Conservation (phyloP, 225 moss, liverwort and hornwort species). For the Physcomitrellopsis africana region DNA sequence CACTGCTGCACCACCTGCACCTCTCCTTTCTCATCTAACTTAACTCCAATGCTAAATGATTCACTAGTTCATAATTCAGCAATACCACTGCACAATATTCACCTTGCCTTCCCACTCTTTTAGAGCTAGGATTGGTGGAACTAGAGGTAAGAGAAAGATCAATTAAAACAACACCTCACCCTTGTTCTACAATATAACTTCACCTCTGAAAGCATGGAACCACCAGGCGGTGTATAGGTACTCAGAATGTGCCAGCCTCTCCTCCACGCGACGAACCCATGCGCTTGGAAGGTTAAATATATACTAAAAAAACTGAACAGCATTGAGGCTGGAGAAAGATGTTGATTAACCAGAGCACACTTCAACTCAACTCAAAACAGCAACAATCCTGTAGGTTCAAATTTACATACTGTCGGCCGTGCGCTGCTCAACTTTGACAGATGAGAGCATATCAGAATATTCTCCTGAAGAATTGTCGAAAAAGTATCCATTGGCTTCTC, state of each 20-base stretch:
- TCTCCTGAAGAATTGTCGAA: constrained; percentile 86
- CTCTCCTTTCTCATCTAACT: constrained; percentile 14
- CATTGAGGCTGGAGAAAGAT: constrained; percentile 11
- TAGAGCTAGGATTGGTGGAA: constrained; percentile 18
- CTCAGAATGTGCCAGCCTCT: constrained; percentile 12
- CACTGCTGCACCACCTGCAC: constrained; percentile 25
- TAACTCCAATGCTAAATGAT: constrained; percentile 16
- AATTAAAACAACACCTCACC: constrained; percentile 13
- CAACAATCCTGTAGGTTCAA: constrained; percentile 1
- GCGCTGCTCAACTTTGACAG: constrained; percentile 54
- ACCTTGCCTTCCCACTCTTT: neutral
- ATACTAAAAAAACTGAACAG: constrained; percentile 23
- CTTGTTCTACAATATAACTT: constrained; percentile 15
- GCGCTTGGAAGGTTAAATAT: constrained; percentile 22
- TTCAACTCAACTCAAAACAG: constrained; percentile 22
- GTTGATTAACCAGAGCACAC: constrained; percentile 12
- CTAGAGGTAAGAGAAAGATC: constrained; percentile 18
- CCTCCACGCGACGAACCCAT: neutral
- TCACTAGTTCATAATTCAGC: constrained; percentile 10
- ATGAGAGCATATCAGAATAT: constrained; percentile 57
- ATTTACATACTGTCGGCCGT: constrained; percentile 49
- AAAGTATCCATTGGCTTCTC: constrained; percentile 64
- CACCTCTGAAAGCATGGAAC: constrained; percentile 25
- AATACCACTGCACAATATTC: constrained; percentile 4
- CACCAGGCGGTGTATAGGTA: constrained; percentile 17